A percentile compares a stretch with the other conserved stretches of the same genome.
These are phyloP conservation scores for Xerocomellus chrysenteron DNA, from an alignment of 768 basidiomycete species.

Conservation along the genomic window DNA sequence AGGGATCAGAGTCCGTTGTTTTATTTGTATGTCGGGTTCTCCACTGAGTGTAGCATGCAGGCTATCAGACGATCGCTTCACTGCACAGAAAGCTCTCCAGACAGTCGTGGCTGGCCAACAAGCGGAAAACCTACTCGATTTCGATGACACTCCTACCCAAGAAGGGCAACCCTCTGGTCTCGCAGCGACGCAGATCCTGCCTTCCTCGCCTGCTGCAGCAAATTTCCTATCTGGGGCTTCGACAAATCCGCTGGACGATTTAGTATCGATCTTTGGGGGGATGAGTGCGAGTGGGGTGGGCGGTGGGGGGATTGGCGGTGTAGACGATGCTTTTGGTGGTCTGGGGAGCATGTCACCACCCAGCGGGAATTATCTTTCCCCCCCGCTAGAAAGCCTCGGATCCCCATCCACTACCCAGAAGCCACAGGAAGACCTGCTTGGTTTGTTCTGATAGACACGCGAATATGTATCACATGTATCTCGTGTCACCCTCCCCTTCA, in stretches of 20 bases:
- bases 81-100: conserved; percentile 78
- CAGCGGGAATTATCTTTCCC: not conserved
- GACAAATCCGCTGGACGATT: conserved; percentile 86
- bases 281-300: conserved; percentile 31
- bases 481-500: not conserved
- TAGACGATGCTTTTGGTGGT: conserved; percentile 16
- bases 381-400: conserved; percentile 23
- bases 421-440: conserved; percentile 53
- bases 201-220: conserved; percentile 70
- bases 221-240: conserved; percentile 78
- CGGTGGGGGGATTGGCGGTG: conserved; percentile 12
- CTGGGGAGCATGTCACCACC: conserved; percentile 17
- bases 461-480: not conserved
- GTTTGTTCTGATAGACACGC: conserved; percentile 45
- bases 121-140: conserved; percentile 93
- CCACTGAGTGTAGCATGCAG: conserved; percentile 29
- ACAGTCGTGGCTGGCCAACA: conserved; percentile 90
- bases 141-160: conserved; percentile 67
- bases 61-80: conserved; percentile 66
- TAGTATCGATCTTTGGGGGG: conserved; percentile 88
- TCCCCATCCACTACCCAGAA: conserved; percentile 28
- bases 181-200: conserved; percentile 72
- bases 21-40: not conserved
- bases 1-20: conserved; percentile 54
- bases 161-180: conserved; percentile 68